Conservation (phyloP, 768 basidiomycete species). For the Peribolospora kevripleyi region DNA sequence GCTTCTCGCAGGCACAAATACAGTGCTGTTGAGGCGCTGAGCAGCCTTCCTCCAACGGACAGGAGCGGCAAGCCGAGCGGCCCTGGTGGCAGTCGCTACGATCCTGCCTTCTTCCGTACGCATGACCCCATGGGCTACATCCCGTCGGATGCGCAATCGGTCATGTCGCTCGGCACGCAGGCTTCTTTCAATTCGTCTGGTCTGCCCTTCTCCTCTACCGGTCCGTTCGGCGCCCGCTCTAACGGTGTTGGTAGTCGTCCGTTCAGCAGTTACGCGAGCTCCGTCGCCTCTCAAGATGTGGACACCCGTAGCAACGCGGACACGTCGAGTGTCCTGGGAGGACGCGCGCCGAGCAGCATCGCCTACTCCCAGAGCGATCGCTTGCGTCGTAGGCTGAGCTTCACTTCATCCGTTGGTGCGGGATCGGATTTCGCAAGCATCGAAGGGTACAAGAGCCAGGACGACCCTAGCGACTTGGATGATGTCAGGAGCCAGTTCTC, state of each 20-base stretch:
- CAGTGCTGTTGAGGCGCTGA: constrained; percentile 53
- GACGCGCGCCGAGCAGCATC: constrained; percentile 27
- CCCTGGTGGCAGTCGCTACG: constrained; percentile 46
- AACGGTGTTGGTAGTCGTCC: constrained; percentile 44
- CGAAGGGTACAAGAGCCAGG: constrained; percentile 33
- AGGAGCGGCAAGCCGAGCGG: constrained; percentile 5
- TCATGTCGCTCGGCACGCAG: constrained; percentile 45
- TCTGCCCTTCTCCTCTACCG: constrained; percentile 44
- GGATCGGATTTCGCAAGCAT: constrained; percentile 19
- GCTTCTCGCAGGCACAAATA: constrained; percentile 42
- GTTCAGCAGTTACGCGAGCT: constrained; percentile 54
- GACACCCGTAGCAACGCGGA: constrained; percentile 16
- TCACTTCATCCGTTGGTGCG: constrained; percentile 12
- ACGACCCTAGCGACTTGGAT: constrained; percentile 51
- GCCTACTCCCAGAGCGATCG: constrained; percentile 81
- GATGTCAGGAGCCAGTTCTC: constrained; percentile 76
- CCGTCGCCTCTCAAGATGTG: constrained; percentile 77
- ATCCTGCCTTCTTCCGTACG: constrained; percentile 80
- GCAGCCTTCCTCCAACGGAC: constrained; percentile 5
- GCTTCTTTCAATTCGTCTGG: constrained; percentile 73
- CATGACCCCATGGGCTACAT: constrained; percentile 86
- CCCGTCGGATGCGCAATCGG: constrained; percentile 80
- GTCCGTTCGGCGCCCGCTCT: constrained; percentile 18
- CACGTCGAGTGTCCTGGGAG: constrained; percentile 5
- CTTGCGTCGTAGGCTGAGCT: constrained; percentile 40